Conservation (phyloP, 768 basidiomycete species). For the Rubroboletus pulcherrimus region DNA sequence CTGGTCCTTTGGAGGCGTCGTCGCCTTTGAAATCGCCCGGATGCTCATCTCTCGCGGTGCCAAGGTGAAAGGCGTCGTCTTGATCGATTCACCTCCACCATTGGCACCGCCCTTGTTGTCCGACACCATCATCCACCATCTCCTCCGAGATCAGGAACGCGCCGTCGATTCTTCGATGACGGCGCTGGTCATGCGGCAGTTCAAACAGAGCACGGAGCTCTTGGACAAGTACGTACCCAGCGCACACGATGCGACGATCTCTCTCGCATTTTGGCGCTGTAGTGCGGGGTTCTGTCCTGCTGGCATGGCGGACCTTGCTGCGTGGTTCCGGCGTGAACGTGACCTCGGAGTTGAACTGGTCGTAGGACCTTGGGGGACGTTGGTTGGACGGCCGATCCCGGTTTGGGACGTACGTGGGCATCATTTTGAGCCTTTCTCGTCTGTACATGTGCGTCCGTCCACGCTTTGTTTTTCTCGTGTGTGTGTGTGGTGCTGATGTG, state of each 20-base stretch:
- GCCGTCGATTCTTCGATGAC: slow-evolving; percentile 29
- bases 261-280: slow-evolving; percentile 53
- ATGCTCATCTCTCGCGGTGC: slow-evolving; percentile 41
- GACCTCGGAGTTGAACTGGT: slow-evolving; percentile 28
- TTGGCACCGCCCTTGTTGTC: slow-evolving; percentile 50
- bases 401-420: slow-evolving; percentile 60
- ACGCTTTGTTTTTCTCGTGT: not conserved
- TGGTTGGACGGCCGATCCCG: slow-evolving; percentile 37
- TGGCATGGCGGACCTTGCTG: slow-evolving; percentile 36
- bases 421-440: slow-evolving; percentile 59
- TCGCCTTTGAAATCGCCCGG: slow-evolving; percentile 60
- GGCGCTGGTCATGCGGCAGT: slow-evolving; percentile 44
- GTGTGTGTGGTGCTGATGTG: not conserved
- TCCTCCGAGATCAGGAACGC: slow-evolving; percentile 33
- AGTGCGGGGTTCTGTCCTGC: slow-evolving; percentile 40
- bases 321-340: slow-evolving; percentile 48
- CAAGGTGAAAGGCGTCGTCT: slow-evolving; percentile 51
- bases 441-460: slow-evolving; percentile 42
- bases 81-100: slow-evolving; percentile 68
- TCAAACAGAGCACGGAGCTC: slow-evolving; percentile 44
- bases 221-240: slow-evolving; percentile 45
- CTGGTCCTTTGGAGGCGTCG: slow-evolving; percentile 78
- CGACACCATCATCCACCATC: slow-evolving; percentile 44
- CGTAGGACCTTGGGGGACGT: slow-evolving; percentile 45
- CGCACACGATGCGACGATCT: slow-evolving; percentile 24